Percentiles rank a stretch among this genome's conserved stretches.
Evolutionary conservation across 208 protist genomes (phyloP).

Genomic region (Leishmania guyanensis): DNA sequence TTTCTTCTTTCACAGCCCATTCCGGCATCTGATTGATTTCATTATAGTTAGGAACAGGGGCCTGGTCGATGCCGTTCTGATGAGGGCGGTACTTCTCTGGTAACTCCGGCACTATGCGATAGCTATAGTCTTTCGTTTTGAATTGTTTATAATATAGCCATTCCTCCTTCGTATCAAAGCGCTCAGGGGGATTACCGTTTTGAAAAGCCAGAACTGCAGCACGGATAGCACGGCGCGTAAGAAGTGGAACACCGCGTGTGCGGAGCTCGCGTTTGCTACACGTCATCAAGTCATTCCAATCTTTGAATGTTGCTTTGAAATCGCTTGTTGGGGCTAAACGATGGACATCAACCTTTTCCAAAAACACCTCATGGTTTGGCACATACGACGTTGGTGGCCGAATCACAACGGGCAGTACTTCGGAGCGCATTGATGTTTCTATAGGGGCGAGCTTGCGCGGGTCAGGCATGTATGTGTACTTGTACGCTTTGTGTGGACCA

Average conservation of each 20-base stretch:
- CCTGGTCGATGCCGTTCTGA: constrained; percentile 89
- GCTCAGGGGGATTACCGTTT: constrained; percentile 86
- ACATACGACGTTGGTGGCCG: constrained; percentile 86
- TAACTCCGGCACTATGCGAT: constrained; percentile 88
- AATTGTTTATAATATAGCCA: constrained; percentile 93
- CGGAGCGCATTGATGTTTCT: constrained; percentile 72
- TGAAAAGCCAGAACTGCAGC: constrained; percentile 79
- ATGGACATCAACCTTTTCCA: constrained; percentile 87
- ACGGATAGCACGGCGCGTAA: constrained; percentile 77
- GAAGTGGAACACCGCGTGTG: constrained; percentile 71
- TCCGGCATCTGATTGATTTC: constrained; percentile 90
- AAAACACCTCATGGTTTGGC: constrained; percentile 88
- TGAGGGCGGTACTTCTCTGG: constrained; percentile 92
- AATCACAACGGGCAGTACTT: constrained; percentile 85
- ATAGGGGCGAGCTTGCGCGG: constrained; percentile 91
- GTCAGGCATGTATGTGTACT: constrained; percentile 93
- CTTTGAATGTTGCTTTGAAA: constrained; percentile 89
- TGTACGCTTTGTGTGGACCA: constrained; percentile 91
- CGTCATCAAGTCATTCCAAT: constrained; percentile 93
- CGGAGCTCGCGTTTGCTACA: constrained; percentile 82
- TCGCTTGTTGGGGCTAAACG: constrained; percentile 82
- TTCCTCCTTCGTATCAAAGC: constrained; percentile 90
- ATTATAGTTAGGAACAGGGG: constrained; percentile 86
- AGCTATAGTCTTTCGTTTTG: constrained; percentile 90
- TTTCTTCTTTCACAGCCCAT: constrained; percentile 87